Conservation (phyloP, 2,329 filamentous ascomycete species). For the Ophiostoma tasmaniense region DNA sequence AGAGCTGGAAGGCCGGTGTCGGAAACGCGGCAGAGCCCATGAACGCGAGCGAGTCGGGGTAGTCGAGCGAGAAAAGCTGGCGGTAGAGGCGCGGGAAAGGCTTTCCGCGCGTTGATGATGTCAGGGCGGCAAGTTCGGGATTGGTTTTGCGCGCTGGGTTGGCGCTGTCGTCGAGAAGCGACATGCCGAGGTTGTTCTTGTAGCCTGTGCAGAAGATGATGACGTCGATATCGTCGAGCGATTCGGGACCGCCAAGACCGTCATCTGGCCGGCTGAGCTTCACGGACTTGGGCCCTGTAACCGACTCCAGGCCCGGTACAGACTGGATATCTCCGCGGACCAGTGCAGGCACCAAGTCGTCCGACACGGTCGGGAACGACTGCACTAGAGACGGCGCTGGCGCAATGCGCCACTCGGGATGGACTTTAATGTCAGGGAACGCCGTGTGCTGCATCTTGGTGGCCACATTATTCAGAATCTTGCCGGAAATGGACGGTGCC, state of each 20-base stretch:
- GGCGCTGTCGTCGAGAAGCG: slow-evolving; percentile 15
- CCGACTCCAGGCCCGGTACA: background rate
- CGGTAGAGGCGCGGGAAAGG: slow-evolving; percentile 33
- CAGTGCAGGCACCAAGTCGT: background rate
- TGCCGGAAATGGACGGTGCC: slow-evolving; percentile 4
- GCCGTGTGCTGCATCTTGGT: background rate
- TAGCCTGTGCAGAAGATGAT: slow-evolving; percentile 33
- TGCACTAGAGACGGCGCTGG: background rate
- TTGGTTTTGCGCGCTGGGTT: slow-evolving; percentile 18
- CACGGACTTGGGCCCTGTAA: background rate
- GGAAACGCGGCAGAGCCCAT: slow-evolving; percentile 31
- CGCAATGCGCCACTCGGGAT: background rate
- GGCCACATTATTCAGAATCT: background rate
- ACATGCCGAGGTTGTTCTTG: slow-evolving; percentile 18
- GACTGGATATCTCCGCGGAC: background rate
- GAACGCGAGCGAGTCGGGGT: slow-evolving; percentile 37
- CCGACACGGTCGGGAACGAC: background rate
- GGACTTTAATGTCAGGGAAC: background rate
- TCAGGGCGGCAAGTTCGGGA: background rate
- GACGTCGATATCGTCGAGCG: slow-evolving; percentile 26
- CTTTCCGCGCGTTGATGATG: slow-evolving; percentile 19
- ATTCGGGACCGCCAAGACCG: slow-evolving; percentile 21
- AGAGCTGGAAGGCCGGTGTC: slow-evolving; percentile 31
- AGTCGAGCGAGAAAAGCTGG: slow-evolving; percentile 36
- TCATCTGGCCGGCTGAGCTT: slow-evolving; percentile 20